Base-by-base conservation (phyloP, 352 stramenopile species). In the Globisporangium mamillatum region DNA sequence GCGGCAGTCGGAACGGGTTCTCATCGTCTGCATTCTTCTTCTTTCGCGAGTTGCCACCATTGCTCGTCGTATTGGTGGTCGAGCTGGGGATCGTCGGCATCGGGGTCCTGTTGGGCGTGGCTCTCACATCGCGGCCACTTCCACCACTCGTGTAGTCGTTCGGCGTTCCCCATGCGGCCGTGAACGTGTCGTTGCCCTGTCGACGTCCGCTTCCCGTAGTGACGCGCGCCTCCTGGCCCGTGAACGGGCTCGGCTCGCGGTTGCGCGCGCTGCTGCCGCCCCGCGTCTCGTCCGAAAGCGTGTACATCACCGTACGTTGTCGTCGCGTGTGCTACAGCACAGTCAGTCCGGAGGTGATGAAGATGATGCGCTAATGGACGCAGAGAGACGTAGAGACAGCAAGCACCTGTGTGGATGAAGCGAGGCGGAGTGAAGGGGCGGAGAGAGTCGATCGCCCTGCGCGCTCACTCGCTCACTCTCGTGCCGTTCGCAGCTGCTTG, bases 1-100 rank as follows among this genome's bases (percentile, higher is more conserved):
- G 68, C 62, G 78, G 74, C 56, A 69, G 24, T 2, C 66, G 68
- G 68, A 73, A 69, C 22, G 65, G 65, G 14, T 70, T 70, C 24
- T 63, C 65, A 16, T 62, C 58, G 0, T 48, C 44, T 3, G n/a
- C 46, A 2, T 22, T 34, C 57, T 70, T 70, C 32, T 65, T 65
- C 46, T 65, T 65, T 10, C 53, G 53, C 9, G 60, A 48, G 18
- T 60, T 60, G 10, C 36, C 8, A 18, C n/a, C 7, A 24, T n/a
- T 24, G 38, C 34, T 24, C 12, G 58, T 52, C 18, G 57, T 60
- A 3, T 34, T 38, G 1, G 46, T 25, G 2, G 22, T 57, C 60
- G 41, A 32, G 27, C 54, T 22, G 25, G 54, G 32, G 27, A 44
- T 60, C 54, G 54, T 60, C 7, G 27, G 14, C 54, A 34, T 60